These are phyloP conservation scores for Phytophthora hybrid DNA, from an alignment of 352 stramenopile species.

Conservation along the genomic window DNA sequence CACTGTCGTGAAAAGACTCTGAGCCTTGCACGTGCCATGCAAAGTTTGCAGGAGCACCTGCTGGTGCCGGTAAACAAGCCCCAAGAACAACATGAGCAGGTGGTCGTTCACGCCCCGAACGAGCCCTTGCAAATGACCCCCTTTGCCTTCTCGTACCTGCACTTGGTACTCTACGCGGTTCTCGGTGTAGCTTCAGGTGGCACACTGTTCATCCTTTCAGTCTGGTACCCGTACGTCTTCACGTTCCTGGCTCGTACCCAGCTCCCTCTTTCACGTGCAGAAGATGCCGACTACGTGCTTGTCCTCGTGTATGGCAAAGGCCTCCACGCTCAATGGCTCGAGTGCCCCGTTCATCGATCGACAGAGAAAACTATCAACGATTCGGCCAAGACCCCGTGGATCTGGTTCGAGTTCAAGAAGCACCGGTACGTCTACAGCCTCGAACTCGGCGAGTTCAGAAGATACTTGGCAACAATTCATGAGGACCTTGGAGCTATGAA, in stretches of 20 bases:
- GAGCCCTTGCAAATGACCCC: slow-evolving; percentile 55
- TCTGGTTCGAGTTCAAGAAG: slow-evolving; percentile 83
- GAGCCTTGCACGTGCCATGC: slow-evolving; percentile 1
- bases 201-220: slow-evolving; percentile 47
- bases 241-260: slow-evolving; percentile 56
- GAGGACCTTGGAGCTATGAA: slow-evolving; percentile 46
- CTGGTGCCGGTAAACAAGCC: slow-evolving; percentile 30
- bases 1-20: neutral
- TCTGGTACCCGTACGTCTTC: slow-evolving; percentile 79
- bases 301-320: slow-evolving; percentile 53
- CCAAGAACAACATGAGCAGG: slow-evolving; percentile 26
- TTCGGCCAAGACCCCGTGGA: slow-evolving; percentile 21
- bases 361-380: neutral
- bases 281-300: slow-evolving; percentile 60
- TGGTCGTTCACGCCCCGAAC: slow-evolving; percentile 52
- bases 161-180: slow-evolving; percentile 45
- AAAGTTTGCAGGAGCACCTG: slow-evolving; percentile 28
- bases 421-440: slow-evolving; percentile 70
- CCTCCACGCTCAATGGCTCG: slow-evolving; percentile 51
- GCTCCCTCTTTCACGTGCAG: slow-evolving; percentile 36
- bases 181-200: slow-evolving; percentile 44
- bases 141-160: slow-evolving; percentile 53
- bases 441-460: slow-evolving; percentile 60
- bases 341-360: slow-evolving; percentile 37
- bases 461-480: slow-evolving; percentile 53